Evolutionary conservation across 1,139 yeast genomes (phyloP).

Genomic region (Candida glucosophila): DNA sequence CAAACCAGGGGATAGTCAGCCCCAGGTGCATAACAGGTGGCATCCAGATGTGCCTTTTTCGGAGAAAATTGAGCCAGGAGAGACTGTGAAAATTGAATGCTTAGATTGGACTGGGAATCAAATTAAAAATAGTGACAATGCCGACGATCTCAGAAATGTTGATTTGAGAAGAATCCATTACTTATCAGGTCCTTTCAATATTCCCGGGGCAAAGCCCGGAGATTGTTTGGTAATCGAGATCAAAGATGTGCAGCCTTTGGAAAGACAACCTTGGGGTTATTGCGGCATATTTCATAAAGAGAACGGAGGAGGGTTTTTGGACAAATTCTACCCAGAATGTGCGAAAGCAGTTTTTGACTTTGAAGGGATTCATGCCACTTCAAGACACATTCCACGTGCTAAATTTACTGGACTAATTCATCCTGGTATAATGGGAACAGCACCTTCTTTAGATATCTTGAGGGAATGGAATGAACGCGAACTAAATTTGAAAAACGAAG

Average conservation of each 20-base stretch:
- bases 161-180: constrained; percentile 39
- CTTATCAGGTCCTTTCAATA: constrained; percentile 38
- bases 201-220: constrained; percentile 38
- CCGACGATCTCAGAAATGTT: constrained; percentile 36
- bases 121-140: constrained; percentile 34
- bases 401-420: constrained; percentile 36
- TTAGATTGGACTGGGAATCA: constrained; percentile 49
- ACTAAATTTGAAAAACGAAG: no score
- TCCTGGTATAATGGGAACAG: constrained; percentile 44
- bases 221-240: constrained; percentile 41
- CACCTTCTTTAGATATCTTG: constrained; percentile 34
- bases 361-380: constrained; percentile 40
- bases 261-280: constrained; percentile 46
- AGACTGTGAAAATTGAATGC: constrained; percentile 38
- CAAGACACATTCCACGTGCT: constrained; percentile 41
- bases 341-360: constrained; percentile 46
- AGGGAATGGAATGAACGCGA: constrained; percentile 39
- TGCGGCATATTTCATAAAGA: constrained; percentile 37
- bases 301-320: constrained; percentile 45
- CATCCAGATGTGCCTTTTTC: constrained; percentile 41
- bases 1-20: constrained; percentile 36
- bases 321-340: constrained; percentile 37
- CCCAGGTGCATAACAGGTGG: constrained; percentile 43
- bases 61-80: constrained; percentile 29
- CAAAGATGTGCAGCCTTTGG: constrained; percentile 43